Percentiles rank a stretch among this genome's conserved stretches.
These are phyloP conservation scores for Lentinula detonsa DNA, from an alignment of 768 basidiomycete species.

Conservation along the genomic window DNA sequence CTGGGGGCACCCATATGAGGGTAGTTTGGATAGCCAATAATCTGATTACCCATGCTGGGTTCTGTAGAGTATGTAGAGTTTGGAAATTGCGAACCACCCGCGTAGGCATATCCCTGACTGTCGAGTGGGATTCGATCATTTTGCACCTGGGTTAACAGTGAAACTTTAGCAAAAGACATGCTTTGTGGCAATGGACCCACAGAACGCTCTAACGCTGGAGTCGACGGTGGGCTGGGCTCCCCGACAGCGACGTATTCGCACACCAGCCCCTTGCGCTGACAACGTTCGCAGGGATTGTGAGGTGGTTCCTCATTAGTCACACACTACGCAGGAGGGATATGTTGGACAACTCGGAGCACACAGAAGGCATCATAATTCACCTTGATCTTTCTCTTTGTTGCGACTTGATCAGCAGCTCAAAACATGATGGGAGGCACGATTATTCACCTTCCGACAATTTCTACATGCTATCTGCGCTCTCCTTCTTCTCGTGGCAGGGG, in stretches of 20 bases:
- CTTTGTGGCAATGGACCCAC: conserved; percentile 1
- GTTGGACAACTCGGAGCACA: neutral
- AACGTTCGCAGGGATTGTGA: conserved; percentile 31
- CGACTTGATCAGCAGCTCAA: neutral
- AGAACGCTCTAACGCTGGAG: conserved; percentile 1
- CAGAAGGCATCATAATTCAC: conserved; percentile 20
- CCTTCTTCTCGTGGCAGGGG: conserved; percentile 16
- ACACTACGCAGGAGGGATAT: conserved; percentile 17
- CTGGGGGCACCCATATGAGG: neutral
- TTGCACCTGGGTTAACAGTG: neutral
- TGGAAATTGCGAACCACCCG: neutral
- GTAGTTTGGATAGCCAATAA: neutral
- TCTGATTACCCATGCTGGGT: neutral
- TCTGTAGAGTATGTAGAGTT: neutral
- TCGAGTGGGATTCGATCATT: neutral
- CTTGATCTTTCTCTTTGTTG: conserved; percentile 36
- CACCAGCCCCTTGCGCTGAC: conserved; percentile 26
- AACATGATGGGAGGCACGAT: neutral
- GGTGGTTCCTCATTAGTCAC: conserved; percentile 19
- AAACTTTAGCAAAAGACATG: neutral
- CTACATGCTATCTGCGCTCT: conserved; percentile 50
- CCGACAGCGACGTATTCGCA: conserved; percentile 40
- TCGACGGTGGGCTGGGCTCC: conserved; percentile 10
- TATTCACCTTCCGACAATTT: conserved; percentile 40
- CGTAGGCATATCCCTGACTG: neutral